phyloP scores from a whole-genome alignment of 768 basidiomycete species.

The Glaciozyma antarctica region DNA sequence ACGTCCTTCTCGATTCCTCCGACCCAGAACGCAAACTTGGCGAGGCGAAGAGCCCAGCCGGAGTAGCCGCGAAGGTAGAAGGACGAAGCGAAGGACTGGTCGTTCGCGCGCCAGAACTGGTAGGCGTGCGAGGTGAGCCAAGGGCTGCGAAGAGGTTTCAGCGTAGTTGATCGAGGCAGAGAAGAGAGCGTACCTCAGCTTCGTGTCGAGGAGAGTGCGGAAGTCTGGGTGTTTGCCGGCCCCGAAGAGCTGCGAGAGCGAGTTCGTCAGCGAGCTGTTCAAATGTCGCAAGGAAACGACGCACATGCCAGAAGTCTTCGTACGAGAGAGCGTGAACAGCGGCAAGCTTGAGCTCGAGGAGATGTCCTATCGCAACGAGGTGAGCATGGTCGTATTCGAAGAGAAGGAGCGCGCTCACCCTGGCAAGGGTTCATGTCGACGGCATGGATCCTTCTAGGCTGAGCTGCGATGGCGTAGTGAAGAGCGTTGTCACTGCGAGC shows the following conservation, averaged over 20 bases:
- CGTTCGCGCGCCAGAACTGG: conserved; percentile 64
- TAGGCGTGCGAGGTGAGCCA: conserved; percentile 62
- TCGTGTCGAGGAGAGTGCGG: conserved; percentile 51
- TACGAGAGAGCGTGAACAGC: conserved; percentile 50
- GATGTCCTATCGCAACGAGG: conserved; percentile 54
- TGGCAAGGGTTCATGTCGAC: conserved; percentile 64
- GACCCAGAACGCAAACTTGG: conserved; percentile 51
- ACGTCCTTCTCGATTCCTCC: conserved; percentile 54
- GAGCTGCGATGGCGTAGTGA: conserved; percentile 62
- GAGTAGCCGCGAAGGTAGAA: conserved; percentile 61
- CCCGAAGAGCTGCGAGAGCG: conserved; percentile 49
- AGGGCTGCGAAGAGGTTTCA: conserved; percentile 45
- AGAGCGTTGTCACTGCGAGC: conserved; percentile 66
- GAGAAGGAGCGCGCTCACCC: conserved; percentile 26
- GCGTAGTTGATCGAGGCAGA: conserved; percentile 50
- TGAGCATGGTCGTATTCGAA: background rate
- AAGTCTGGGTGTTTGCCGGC: conserved; percentile 54
- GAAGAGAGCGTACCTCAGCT: conserved; percentile 48
- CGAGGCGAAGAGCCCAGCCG: conserved; percentile 45
- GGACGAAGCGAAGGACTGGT: conserved; percentile 44
- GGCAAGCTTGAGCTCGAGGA: conserved; percentile 69
- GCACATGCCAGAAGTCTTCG: conserved; percentile 49
- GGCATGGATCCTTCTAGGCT: conserved; percentile 49
- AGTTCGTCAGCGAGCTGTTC: background rate
- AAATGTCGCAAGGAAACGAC: background rate